These are phyloP conservation scores for Neurospora sp. DNA, from an alignment of 495 filamentous ascomycete species.

Conservation along the genomic window DNA sequence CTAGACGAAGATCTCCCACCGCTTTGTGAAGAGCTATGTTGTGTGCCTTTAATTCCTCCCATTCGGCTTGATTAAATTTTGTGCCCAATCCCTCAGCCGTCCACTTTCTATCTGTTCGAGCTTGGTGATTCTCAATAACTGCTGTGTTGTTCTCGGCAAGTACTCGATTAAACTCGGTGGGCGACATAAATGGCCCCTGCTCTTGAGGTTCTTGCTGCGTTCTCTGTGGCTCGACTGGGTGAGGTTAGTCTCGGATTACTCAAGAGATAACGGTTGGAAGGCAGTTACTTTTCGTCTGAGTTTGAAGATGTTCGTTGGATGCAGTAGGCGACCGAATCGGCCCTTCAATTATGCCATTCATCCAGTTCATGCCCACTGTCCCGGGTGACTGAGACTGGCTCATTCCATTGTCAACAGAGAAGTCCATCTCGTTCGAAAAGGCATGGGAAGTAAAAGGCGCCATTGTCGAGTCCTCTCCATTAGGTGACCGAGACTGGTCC, in stretches of 20 bases:
- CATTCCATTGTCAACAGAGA: not conserved
- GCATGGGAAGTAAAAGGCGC: not conserved
- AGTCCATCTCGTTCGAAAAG: not conserved
- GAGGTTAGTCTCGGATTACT: not conserved
- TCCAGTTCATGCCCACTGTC: not conserved
- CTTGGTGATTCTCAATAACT: not conserved
- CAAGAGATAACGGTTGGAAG: not conserved
- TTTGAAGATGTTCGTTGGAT: not conserved
- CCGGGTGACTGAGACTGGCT: not conserved
- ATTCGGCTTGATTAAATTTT: not conserved
- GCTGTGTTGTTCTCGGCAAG: not conserved
- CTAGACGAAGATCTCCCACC: not conserved
- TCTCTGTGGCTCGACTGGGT: not conserved
- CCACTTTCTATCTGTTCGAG: not conserved
- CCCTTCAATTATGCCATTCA: not conserved
- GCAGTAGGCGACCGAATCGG: not conserved
- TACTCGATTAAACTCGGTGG: not conserved
- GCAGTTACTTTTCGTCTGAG: not conserved
- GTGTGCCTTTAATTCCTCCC: not conserved
- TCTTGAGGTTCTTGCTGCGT: not conserved
- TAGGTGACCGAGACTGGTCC: not conserved
- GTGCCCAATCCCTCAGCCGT: not conserved
- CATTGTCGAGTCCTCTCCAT: not conserved
- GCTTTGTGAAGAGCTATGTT: not conserved
- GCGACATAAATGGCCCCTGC: not conserved